Evolutionary conservation across 1,284 basidiomycete genomes (phyloP), one percentile per base, ranked within the genome.

Genomic region (Pyrrhoderma noxium): DNA sequence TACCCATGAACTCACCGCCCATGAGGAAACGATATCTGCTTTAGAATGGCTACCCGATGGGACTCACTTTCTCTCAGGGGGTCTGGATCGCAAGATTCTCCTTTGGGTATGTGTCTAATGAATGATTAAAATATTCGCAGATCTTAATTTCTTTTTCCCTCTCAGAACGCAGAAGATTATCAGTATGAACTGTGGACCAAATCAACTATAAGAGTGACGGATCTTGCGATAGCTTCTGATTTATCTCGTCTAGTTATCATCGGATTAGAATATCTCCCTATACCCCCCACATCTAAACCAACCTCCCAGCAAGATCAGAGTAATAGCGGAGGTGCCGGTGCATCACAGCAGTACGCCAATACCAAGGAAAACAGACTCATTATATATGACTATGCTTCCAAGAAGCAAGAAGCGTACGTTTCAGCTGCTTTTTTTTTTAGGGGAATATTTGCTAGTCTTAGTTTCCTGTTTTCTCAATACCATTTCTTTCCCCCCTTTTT

Each of bases 1-100:
- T 61, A 70, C 84, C 37, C 74, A 79, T 42, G 77, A 76, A 0
- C 72, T 93, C 39, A 76, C 80, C 3, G 74, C 74, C 37, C 94
- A 98, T 66, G 72, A 71, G 41, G 93, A 97, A 58, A 85, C 84
- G 3, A 89, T 99, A 43, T 89, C 89, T 19, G 82, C 91, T 0
- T 75, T 96, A 39, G 76, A 82, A 38, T 98, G 93, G 92, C 70
- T 94, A 43, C 87, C 92, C 8, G 86, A 96, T 64, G 87, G 88
- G 27, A 81, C 81, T 14, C 89, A 89, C 9, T 98, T 98, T 65
- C 79, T 97, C 56, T 96, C 92, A 3, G 88, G 88, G 42, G 89
- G 88, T 38, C 75, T 96, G 68, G 95, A 99, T 66, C 81, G 84
- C 57, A 85, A 83, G 66, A 82, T 99, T 51, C 78, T 89, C 39